These are phyloP conservation scores for Ustilago xerochloae DNA, from an alignment of 1,284 basidiomycete species.

Conservation along the genomic window DNA sequence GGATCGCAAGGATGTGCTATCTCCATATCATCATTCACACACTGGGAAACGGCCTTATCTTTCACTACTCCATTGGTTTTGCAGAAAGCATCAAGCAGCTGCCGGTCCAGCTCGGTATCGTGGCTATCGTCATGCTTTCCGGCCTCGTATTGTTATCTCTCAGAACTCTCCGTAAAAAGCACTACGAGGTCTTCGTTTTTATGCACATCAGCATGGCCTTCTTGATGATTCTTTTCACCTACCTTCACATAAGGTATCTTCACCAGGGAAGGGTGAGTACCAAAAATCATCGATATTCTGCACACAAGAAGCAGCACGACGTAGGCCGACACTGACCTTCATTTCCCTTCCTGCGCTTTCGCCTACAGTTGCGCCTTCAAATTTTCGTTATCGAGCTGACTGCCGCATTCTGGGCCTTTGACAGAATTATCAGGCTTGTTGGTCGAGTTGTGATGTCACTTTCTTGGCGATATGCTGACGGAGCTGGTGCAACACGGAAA, in stretches of 20 bases:
- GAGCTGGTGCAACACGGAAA: conserved; percentile 17
- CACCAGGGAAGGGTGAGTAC: conserved; percentile 35
- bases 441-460: conserved; percentile 16
- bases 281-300: too few species aligned
- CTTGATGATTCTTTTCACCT: conserved; percentile 55
- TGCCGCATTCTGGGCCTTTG: conserved; percentile 36
- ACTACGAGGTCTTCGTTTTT: conserved; percentile 51
- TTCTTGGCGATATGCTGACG: conserved; percentile 25
- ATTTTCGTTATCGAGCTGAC: conserved; percentile 29
- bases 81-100: conserved; percentile 14
- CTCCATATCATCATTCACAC: conserved; percentile 56
- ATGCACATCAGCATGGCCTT: conserved; percentile 63
- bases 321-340: not conserved
- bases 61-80: conserved; percentile 4
- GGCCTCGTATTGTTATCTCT: conserved; percentile 36
- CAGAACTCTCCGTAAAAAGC: conserved; percentile 22
- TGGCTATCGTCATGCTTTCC: conserved; percentile 23
- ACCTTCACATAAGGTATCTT: conserved; percentile 60
- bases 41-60: conserved; percentile 26
- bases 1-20: conserved; percentile 61
- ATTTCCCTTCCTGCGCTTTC: not conserved
- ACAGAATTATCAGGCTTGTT: conserved; percentile 25
- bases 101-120: conserved; percentile 62
- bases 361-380: conserved; percentile 18
- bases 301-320: not conserved